Conservation (phyloP, 768 basidiomycete species). For the Tephrocybe sp. region DNA sequence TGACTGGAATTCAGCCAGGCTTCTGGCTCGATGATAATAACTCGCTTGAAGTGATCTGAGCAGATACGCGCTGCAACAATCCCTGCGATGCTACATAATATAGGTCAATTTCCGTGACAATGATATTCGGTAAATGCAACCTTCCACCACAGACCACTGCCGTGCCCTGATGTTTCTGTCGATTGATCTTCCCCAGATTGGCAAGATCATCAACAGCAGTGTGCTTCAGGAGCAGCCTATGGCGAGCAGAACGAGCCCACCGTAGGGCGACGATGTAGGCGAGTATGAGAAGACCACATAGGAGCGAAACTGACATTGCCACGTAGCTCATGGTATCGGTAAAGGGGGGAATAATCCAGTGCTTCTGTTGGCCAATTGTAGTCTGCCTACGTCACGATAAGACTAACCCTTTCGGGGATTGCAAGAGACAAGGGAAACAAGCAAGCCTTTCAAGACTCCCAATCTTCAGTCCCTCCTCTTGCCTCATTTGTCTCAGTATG, state of each 20-base stretch:
- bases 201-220: slow-evolving; percentile 1
- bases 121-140: not conserved
- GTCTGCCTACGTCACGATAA: not conserved
- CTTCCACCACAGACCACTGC: slow-evolving; percentile 3
- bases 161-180: not conserved
- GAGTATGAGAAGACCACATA: not conserved
- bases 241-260: not conserved
- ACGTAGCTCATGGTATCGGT: not conserved
- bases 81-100: slow-evolving; percentile 25
- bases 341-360: not conserved
- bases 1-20: slow-evolving; percentile 22
- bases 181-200: not conserved
- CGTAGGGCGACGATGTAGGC: not conserved
- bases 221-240: not conserved
- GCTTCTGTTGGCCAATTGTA: not conserved
- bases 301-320: not conserved
- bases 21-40: slow-evolving; percentile 31
- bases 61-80: slow-evolving; percentile 29
- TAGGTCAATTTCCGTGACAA: not conserved
- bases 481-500: too few relatives aligned
- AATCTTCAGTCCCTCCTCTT: too few relatives aligned
- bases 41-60: slow-evolving; percentile 29
- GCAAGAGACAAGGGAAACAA: too few relatives aligned
- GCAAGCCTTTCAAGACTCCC: too few relatives aligned
- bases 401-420: too few relatives aligned